Evolutionary conservation across 768 basidiomycete genomes (phyloP).

Genomic region (Sistotremastrum suecicum): DNA sequence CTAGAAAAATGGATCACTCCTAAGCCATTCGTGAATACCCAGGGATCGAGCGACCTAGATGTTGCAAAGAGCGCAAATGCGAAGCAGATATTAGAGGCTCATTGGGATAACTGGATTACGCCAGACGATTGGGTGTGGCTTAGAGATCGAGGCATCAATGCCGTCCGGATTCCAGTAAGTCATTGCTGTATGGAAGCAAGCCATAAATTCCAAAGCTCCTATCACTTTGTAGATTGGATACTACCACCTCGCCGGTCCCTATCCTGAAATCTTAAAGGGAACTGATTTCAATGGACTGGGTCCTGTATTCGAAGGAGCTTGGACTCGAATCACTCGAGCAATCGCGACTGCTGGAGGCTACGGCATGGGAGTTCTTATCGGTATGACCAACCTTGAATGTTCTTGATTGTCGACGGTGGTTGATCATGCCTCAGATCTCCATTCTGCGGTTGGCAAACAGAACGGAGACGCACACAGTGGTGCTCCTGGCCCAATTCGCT

Average conservation of each 20-base stretch:
- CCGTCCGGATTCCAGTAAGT: constrained; percentile 47
- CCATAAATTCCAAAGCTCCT: too few relatives aligned
- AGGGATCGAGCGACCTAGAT: constrained; percentile 36
- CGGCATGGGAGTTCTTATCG: constrained; percentile 23
- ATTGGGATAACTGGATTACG: constrained; percentile 43
- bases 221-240: constrained; percentile 42
- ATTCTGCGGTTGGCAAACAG: constrained; percentile 65
- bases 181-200: too few relatives aligned
- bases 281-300: constrained; percentile 50
- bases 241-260: constrained; percentile 51
- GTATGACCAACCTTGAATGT: neutral
- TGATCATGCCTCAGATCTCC: constrained; percentile 35
- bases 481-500: constrained; percentile 33
- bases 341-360: constrained; percentile 18
- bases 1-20: constrained; percentile 66
- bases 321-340: constrained; percentile 20
- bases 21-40: constrained; percentile 31
- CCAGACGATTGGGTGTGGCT: constrained; percentile 43
- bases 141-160: constrained; percentile 36
- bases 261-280: constrained; percentile 39
- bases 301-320: constrained; percentile 31
- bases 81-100: constrained; percentile 27
- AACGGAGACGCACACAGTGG: constrained; percentile 57
- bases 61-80: constrained; percentile 40
- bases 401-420: neutral